Conservation (phyloP, 495 filamentous ascomycete species). For the Coniosporium apollinis region DNA sequence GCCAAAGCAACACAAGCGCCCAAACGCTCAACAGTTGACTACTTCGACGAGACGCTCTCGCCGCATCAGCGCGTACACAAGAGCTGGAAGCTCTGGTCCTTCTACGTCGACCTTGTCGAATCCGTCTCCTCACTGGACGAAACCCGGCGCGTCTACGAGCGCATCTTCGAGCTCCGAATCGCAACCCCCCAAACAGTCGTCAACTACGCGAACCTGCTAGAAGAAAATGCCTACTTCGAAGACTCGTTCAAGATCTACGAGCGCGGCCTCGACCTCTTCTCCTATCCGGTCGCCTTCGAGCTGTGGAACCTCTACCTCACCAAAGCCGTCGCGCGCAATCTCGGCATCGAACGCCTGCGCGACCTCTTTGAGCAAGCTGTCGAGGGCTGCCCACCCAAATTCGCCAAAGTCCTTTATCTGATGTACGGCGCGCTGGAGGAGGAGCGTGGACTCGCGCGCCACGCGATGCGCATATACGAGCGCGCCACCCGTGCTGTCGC, state of each 20-base stretch:
- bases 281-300: conserved; percentile 94
- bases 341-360: conserved; percentile 81
- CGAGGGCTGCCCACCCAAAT: conserved; percentile 86
- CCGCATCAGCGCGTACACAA: conserved; percentile 97
- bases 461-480: conserved; percentile 98
- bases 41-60: conserved; percentile 87
- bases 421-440: conserved; percentile 99
- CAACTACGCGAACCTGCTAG: conserved; percentile 92
- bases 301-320: conserved; percentile 97
- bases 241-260: conserved; percentile 98
- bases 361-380: conserved; percentile 97
- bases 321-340: conserved; percentile 89
- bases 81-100: conserved; percentile 99
- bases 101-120: conserved; percentile 97
- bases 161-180: conserved; percentile 96
- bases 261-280: conserved; percentile 90
- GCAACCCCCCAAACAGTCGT: conserved; percentile 96
- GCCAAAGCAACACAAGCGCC: conserved; percentile 90
- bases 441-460: conserved; percentile 85
- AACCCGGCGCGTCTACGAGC: conserved; percentile 84
- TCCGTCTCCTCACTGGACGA: conserved; percentile 83
- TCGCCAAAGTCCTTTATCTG: conserved; percentile 86
- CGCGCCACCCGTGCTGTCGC: conserved; percentile 89
- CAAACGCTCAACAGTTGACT: conserved; percentile 88
- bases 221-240: conserved; percentile 92